Evolutionary conservation across 2,329 filamentous ascomycete species (phyloP).

Genomic region (Aspergillus sp.): DNA sequence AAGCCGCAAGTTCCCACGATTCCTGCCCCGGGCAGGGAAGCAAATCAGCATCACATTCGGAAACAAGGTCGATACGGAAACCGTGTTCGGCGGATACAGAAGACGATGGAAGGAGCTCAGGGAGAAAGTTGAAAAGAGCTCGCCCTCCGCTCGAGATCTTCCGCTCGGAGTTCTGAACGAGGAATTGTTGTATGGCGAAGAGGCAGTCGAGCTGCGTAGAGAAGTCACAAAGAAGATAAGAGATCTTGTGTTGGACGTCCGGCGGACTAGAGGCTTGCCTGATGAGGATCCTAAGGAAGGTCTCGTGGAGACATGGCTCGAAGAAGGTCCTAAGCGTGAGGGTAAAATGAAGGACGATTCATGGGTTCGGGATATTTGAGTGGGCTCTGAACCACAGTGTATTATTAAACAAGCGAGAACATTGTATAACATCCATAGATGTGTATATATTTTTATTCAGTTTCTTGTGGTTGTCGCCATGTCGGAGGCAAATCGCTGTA

Average conservation of each 20-base stretch:
- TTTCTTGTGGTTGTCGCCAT: no score
- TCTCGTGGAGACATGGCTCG: conserved; percentile 72
- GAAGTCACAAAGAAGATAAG: conserved; percentile 75
- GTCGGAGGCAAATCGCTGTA: not conserved
- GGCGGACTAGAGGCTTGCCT: conserved; percentile 63
- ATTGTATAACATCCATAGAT: not conserved
- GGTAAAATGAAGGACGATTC: conserved; percentile 57
- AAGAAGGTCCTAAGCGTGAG: conserved; percentile 48
- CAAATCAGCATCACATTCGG: conserved; percentile 49
- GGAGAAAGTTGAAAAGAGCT: conserved; percentile 45
- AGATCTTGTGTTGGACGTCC: conserved; percentile 71
- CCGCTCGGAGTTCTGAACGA: conserved; percentile 56
- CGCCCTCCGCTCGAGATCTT: conserved; percentile 28
- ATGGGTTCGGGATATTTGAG: conserved; percentile 52
- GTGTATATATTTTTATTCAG: not conserved
- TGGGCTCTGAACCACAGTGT: not conserved
- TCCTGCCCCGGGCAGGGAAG: conserved; percentile 72
- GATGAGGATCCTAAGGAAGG: conserved; percentile 74
- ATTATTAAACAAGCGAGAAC: not conserved
- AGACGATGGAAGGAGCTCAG: conserved; percentile 63
- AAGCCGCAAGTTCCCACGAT: conserved; percentile 68
- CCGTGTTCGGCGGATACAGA: conserved; percentile 70
- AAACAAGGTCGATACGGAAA: conserved; percentile 65
- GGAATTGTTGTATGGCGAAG: conserved; percentile 59
- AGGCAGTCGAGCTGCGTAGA: conserved; percentile 68